Percentiles rank a stretch among this genome's conserved stretches.
Evolutionary conservation across 768 basidiomycete species (phyloP).

Genomic region (Sistotremastrum niveocremeum): DNA sequence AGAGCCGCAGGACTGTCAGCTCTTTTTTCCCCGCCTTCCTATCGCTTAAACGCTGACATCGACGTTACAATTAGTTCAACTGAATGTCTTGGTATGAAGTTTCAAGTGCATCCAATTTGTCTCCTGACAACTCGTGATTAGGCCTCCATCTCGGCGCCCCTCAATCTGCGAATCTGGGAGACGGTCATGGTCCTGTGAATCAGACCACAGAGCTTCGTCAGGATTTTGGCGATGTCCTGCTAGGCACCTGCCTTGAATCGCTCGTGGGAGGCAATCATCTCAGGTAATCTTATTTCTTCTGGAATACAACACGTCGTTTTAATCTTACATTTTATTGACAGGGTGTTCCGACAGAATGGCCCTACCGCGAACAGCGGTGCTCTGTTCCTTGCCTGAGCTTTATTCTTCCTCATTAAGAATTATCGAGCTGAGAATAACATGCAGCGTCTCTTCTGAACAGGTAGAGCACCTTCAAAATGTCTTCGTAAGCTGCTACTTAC

Average conservation of each 20-base stretch:
- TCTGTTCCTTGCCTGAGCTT: slow-evolving; percentile 4
- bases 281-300: neutral
- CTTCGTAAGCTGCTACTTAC: slow-evolving; percentile 1
- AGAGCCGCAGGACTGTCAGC: slow-evolving; percentile 3
- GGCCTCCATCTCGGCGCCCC: slow-evolving; percentile 8
- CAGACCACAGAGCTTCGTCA: slow-evolving; percentile 4
- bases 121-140: neutral
- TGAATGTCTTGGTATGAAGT: slow-evolving; percentile 3
- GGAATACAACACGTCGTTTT: neutral
- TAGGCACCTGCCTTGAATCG: slow-evolving; percentile 1
- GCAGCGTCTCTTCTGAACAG: slow-evolving; percentile 34
- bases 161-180: slow-evolving; percentile 9
- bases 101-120: neutral
- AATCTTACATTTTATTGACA: neutral
- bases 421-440: neutral
- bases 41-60: neutral
- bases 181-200: slow-evolving; percentile 5
- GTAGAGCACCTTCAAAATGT: slow-evolving; percentile 5
- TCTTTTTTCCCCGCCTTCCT: neutral
- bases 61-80: neutral
- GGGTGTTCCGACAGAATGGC: slow-evolving; percentile 2
- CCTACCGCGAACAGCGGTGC: slow-evolving; percentile 4
- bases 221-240: neutral
- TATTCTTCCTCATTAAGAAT: neutral
- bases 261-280: slow-evolving; percentile 4